Evolutionary conservation across 1,139 yeast species (phyloP).

Genomic region (Kodamaea plutei): DNA sequence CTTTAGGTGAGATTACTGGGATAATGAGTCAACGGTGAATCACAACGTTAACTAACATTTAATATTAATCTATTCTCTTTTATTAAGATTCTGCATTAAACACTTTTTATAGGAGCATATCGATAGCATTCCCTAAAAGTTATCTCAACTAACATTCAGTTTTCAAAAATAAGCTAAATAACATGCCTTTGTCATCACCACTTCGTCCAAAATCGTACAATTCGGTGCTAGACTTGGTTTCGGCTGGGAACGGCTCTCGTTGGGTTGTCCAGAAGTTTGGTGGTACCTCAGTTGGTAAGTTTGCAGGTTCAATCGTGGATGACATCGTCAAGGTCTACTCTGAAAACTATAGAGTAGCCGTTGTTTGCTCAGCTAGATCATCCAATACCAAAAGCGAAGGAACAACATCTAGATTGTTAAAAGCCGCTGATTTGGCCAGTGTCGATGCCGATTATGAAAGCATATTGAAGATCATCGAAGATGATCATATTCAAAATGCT

Average conservation of each 20-base stretch:
- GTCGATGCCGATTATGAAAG: slow-evolving; percentile 48
- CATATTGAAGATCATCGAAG: slow-evolving; percentile 59
- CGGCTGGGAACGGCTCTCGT: slow-evolving; percentile 20
- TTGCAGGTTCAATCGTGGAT: slow-evolving; percentile 77
- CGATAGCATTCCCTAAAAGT: too few species aligned
- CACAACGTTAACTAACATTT: too few species aligned
- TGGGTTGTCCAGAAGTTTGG: slow-evolving; percentile 97
- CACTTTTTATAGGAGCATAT: too few species aligned
- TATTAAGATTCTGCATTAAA: too few species aligned
- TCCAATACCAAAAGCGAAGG: slow-evolving; percentile 91
- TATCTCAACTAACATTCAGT: too few species aligned
- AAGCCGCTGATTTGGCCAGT: slow-evolving; percentile 77
- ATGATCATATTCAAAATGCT: slow-evolving; percentile 82
- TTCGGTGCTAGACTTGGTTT: slow-evolving; percentile 39
- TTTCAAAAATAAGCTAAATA: too few species aligned
- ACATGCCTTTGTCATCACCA: slow-evolving; percentile 8
- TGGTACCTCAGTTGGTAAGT: slow-evolving; percentile 97
- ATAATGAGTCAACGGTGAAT: slow-evolving; percentile 2
- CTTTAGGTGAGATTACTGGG: neutral
- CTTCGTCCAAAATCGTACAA: slow-evolving; percentile 29
- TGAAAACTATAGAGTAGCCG: slow-evolving; percentile 69
- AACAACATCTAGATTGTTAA: slow-evolving; percentile 78
- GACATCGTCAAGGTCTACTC: slow-evolving; percentile 73
- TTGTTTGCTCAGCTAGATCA: slow-evolving; percentile 94
- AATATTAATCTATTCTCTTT: too few species aligned